phyloP scores from a whole-genome alignment of 2,329 filamentous ascomycete genomes.

The Aspergillus candidus region DNA sequence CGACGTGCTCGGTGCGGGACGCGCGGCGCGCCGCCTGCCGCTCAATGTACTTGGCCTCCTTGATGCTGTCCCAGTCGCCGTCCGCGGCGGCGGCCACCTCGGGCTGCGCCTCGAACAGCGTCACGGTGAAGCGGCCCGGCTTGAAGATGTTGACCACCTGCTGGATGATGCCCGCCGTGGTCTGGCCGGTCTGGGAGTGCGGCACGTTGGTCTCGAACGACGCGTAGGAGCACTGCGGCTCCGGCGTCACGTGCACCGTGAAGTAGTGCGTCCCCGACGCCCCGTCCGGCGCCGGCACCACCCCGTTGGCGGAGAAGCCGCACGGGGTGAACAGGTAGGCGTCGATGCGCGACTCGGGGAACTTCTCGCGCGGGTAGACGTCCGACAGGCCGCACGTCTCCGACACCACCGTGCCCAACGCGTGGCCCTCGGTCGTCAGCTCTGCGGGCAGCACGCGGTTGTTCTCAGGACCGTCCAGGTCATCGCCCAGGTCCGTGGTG shows the following conservation, averaged over 20 bases:
- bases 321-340: slow-evolving; percentile 95
- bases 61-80: slow-evolving; percentile 23
- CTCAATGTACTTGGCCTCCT: slow-evolving; percentile 38
- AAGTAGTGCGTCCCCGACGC: slow-evolving; percentile 75
- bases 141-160: slow-evolving; percentile 95
- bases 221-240: slow-evolving; percentile 94
- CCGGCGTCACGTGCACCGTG: slow-evolving; percentile 95
- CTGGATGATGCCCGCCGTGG: slow-evolving; percentile 84
- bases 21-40: slow-evolving; percentile 40
- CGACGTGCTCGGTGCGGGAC: slow-evolving; percentile 65
- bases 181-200: slow-evolving; percentile 75
- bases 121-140: slow-evolving; percentile 95
- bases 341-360: slow-evolving; percentile 88
- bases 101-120: slow-evolving; percentile 84
- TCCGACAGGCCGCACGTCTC: slow-evolving; percentile 82
- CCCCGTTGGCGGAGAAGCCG: slow-evolving; percentile 94
- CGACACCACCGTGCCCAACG: slow-evolving; percentile 85
- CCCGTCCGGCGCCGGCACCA: slow-evolving; percentile 69
- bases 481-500: slow-evolving; percentile 54
- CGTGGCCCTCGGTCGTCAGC: slow-evolving; percentile 86
- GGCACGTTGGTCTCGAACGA: slow-evolving; percentile 99
- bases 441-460: slow-evolving; percentile 57
- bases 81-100: slow-evolving; percentile 33
- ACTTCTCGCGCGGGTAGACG: slow-evolving; percentile 78
- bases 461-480: slow-evolving; percentile 47